A percentile compares a stretch with the other conserved stretches of the same genome.
phyloP scores from a whole-genome alignment of 768 basidiomycete species.

The Peribolospora kevripleyi region DNA sequence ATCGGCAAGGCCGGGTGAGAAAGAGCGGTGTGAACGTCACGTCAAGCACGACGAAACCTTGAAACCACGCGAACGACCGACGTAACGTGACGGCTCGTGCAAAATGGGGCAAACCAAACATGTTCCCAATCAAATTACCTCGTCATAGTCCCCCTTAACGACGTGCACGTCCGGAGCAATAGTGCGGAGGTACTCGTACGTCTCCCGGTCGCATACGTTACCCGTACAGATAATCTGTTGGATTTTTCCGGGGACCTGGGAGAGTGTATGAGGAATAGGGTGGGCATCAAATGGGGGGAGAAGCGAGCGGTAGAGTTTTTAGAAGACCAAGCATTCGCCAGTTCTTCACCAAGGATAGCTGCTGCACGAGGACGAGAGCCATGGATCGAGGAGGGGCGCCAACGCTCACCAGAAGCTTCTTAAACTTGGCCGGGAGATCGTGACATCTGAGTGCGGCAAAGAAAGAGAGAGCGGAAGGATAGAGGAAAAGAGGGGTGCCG shows the following conservation, averaged over 20 bases:
- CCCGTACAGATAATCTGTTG: conserved; percentile 94
- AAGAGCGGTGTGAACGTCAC: background rate
- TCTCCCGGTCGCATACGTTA: conserved; percentile 91
- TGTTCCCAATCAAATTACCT: conserved; percentile 28
- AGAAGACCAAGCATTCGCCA: background rate
- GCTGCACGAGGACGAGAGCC: background rate
- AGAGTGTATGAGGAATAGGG: background rate
- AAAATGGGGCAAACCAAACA: too few relatives aligned
- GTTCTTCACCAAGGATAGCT: background rate
- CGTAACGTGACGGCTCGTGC: background rate
- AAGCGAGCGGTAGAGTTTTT: background rate
- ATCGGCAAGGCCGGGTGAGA: background rate
- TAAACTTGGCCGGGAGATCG: conserved; percentile 86
- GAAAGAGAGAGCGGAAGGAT: too few relatives aligned
- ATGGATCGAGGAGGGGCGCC: background rate
- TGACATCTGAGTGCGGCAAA: conserved; percentile 27
- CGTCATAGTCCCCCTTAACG: conserved; percentile 86
- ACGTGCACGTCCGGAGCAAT: conserved; percentile 74
- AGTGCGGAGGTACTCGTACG: conserved; percentile 81
- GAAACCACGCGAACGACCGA: background rate
- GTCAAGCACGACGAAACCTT: background rate
- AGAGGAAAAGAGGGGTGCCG: background rate
- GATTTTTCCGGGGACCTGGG: conserved; percentile 66
- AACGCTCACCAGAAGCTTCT: conserved; percentile 49
- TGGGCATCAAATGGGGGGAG: background rate